These are phyloP conservation scores for Solidago caesia DNA, from an alignment of 129 eudicot genomes.

Conservation along the genomic window DNA sequence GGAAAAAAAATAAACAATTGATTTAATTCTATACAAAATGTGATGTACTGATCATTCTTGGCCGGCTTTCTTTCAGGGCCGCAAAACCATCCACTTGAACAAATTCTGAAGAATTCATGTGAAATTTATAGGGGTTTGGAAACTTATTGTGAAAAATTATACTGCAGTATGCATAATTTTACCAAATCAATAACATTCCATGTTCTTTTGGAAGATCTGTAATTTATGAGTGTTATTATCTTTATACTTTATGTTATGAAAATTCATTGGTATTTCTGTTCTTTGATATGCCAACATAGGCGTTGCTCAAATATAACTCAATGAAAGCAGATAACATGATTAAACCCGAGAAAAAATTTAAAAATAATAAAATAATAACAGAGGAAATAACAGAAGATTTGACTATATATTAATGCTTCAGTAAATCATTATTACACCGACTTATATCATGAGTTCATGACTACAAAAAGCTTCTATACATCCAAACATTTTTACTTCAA, in stretches of 20 bases:
- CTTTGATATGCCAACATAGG: neutral
- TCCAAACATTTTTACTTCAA: neutral
- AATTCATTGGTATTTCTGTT: neutral
- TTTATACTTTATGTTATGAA: neutral
- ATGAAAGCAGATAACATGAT: neutral
- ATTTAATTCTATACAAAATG: neutral
- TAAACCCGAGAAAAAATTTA: neutral
- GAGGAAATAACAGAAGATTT: neutral
- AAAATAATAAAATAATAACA: neutral
- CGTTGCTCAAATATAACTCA: no score
- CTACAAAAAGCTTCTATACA: constrained; percentile 13
- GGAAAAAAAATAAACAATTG: neutral
- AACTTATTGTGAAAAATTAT: constrained; percentile 25
- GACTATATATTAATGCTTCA: no score
- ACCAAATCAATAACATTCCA: neutral
- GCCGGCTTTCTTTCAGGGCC: constrained; percentile 25
- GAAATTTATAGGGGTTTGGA: constrained; percentile 19
- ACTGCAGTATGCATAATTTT: neutral
- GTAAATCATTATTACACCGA: constrained; percentile 17
- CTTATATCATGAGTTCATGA: neutral
- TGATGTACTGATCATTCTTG: neutral
- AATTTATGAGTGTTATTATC: neutral
- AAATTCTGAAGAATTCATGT: constrained; percentile 16
- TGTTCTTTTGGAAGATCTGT: constrained; percentile 15
- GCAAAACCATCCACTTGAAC: constrained; percentile 23